These are phyloP conservation scores for Phymatotrichopsis omnivora DNA, from an alignment of 2,329 filamentous ascomycete genomes.

Conservation along the genomic window DNA sequence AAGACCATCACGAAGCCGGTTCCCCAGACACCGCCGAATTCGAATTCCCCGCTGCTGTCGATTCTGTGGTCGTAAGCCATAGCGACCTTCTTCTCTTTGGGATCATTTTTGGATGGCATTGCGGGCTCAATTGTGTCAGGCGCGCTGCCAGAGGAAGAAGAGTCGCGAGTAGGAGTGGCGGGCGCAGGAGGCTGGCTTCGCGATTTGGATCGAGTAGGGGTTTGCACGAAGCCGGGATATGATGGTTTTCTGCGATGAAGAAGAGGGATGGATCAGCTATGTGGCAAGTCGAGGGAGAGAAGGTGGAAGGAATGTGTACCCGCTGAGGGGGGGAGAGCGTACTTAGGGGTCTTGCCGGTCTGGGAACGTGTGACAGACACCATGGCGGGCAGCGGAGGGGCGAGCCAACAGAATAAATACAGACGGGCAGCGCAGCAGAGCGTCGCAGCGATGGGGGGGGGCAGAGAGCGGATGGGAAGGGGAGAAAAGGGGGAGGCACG, in stretches of 20 bases:
- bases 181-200: slow-evolving; percentile 36
- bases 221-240: slow-evolving; percentile 44
- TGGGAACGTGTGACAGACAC: slow-evolving; percentile 40
- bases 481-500: too few relatives aligned
- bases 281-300: neutral
- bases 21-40: slow-evolving; percentile 83
- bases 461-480: too few relatives aligned
- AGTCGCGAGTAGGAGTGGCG: slow-evolving; percentile 33
- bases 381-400: neutral
- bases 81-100: slow-evolving; percentile 33
- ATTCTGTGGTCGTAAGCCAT: slow-evolving; percentile 52
- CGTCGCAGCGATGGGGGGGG: too few relatives aligned
- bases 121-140: slow-evolving; percentile 18
- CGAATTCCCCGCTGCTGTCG: slow-evolving; percentile 55
- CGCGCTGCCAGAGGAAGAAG: slow-evolving; percentile 32
- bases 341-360: slow-evolving; percentile 44
- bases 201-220: slow-evolving; percentile 40
- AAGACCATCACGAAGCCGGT: slow-evolving; percentile 76
- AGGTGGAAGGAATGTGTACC: slow-evolving; percentile 2
- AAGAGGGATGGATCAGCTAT: neutral
- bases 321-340: slow-evolving; percentile 32
- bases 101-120: slow-evolving; percentile 11
- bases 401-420: too few relatives aligned
- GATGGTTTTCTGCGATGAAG: slow-evolving; percentile 40
- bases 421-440: too few relatives aligned